Base-by-base conservation (phyloP, 2,329 filamentous ascomycete species). In the Penicillium italicum region DNA sequence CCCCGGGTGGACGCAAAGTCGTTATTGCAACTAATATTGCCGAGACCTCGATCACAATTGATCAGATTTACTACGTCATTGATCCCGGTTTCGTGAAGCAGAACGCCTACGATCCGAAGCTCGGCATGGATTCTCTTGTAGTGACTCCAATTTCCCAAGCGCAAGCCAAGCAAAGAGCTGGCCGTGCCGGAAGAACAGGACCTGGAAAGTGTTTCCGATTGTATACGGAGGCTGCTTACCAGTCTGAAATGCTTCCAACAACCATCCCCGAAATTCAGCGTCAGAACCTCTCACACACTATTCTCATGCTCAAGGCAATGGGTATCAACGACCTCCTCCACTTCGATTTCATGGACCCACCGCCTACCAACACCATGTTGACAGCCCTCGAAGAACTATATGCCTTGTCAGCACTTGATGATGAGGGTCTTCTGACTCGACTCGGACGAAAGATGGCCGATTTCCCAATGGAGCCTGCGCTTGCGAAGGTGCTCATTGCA, bases 331-430 rank as follows among this genome's bases (percentile, higher is more conserved):
- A 99, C 69, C 80, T 99, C 1, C 81, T 99, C 12, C 91, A 96
- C 69, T 99, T 99, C 68, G 93, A 97, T 75, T 99, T 99, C 67
- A 97, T 99, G 93, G 94, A 99, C 67, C 92, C 94, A 0, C 94
- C 94, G 0, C 94, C 94, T 0, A 94, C 94, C 30, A 97, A 97
- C 68, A 97, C 94, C 12, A 97, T 97, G 91, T 82, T 99, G 61
- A 96, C 91, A 47, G 94, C 94, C 0, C 79, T 99, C 4, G 95
- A 99, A 75, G 94, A 97, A 70, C 80, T 99, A 0, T 99, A 99
- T 69, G 91, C 91, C 0, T 79, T 99, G 11, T 91, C 88, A 4
- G 93, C 93, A 0, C 80, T 99, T 0, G 94, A 99, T 62, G 93
- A 99, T 66, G 94, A 99, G 80, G 94, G 94, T 14, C 81, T 99